These are phyloP conservation scores for Rutstroemia sydowiana DNA, from an alignment of 2,329 filamentous ascomycete species.

Conservation along the genomic window DNA sequence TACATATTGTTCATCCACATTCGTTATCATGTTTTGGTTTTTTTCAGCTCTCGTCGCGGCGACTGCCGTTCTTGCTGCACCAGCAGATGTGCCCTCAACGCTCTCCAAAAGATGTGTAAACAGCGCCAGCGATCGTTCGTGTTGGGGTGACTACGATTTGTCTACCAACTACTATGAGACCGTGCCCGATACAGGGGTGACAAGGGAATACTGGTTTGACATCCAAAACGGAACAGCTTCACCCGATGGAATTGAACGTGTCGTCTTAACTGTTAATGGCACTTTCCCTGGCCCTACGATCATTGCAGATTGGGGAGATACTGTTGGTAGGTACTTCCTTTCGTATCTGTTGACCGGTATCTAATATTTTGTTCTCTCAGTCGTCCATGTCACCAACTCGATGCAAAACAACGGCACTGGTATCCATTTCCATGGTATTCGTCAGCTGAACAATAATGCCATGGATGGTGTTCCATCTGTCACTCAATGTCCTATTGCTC, in stretches of 20 bases:
- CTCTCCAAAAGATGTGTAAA: not conserved
- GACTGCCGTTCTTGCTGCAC: not conserved
- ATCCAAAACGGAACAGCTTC: slow-evolving; percentile 14
- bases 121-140: slow-evolving; percentile 12
- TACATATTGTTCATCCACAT: no score
- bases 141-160: slow-evolving; percentile 42
- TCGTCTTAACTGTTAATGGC: slow-evolving; percentile 28
- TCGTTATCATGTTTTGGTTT: no score
- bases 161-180: slow-evolving; percentile 32
- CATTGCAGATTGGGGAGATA: slow-evolving; percentile 30
- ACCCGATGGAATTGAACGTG: slow-evolving; percentile 25
- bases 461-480: slow-evolving; percentile 36
- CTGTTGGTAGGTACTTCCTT: slow-evolving; percentile 25
- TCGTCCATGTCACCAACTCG: no score
- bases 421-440: slow-evolving; percentile 43
- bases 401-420: no score
- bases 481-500: slow-evolving; percentile 61
- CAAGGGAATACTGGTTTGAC: slow-evolving; percentile 31
- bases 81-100: not conserved
- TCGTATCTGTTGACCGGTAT: no score
- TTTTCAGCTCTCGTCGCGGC: no score
- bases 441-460: slow-evolving; percentile 35
- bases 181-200: slow-evolving; percentile 37
- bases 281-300: slow-evolving; percentile 27
- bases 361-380: no score